Evolutionary conservation across 139 green algal species (phyloP), one percentile per base, ranked within the genome.

Genomic region (Micromonas commoda): DNA sequence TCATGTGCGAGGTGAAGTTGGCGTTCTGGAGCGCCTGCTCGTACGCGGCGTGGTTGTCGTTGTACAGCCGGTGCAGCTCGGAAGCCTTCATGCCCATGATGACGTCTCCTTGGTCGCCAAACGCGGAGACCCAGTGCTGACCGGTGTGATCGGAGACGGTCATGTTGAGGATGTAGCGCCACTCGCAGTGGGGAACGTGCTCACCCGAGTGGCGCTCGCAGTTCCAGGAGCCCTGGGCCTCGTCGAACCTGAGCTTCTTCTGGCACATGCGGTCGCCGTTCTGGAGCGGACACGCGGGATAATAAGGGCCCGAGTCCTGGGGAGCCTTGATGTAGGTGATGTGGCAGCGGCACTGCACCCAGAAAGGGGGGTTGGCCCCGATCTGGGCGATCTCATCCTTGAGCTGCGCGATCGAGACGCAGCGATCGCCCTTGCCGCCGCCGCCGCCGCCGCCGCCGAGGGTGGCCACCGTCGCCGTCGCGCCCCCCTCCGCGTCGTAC

Each of bases 1-100:
- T 79, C 35, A 82, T 51, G 33, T 71, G 79, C 37, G 80, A 45
- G n/a, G 82, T 75, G 73, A 92, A 90, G 26, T 85, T 84, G 26
- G 77, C 79, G 33, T 65, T 52, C 1, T 32, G 20, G 1, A 45
- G 20, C 28, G 31, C 33, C 6, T 60, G 28, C 28, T 78, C 72
- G 29, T 57, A 78, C 72, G 26, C 52, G 32, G 57, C 31, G 21
- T 26, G n/a, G 1, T 75, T 51, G 29, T 1, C 66, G 33, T 75
- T 39, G 5, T 66, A 64, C 28, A 81, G 28, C 16, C 66, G 0
- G 29, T 78, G 78, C 64, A 83, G 38, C 26, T 83, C 53, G 20
- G 1, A 1, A 19, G 78, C 78, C 29, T 35, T 82, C 38, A 74
- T 74, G 13, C 78, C 78, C 3, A 82, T 67, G 53, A 83, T 77